Conservation (phyloP, 2,329 filamentous ascomycete genomes). For the Esteya vermicola region DNA sequence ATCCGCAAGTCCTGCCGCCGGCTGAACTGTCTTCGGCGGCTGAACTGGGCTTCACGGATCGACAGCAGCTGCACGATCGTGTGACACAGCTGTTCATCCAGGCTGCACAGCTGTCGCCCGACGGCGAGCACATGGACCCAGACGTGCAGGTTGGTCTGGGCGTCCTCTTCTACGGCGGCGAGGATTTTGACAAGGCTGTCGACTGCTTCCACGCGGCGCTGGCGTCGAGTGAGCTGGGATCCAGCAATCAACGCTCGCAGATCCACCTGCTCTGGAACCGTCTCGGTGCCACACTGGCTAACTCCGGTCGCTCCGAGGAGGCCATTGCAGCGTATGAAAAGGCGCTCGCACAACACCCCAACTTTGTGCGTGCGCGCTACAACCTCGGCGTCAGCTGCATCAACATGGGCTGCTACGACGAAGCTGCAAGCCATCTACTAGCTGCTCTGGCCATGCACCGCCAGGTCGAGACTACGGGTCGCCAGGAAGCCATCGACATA, state of each 20-base stretch:
- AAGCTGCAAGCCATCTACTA: conserved; percentile 85
- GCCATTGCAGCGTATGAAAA: conserved; percentile 95
- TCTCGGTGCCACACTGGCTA: conserved; percentile 87
- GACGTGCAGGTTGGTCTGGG: conserved; percentile 96
- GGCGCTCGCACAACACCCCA: conserved; percentile 76
- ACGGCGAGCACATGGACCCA: conserved; percentile 91
- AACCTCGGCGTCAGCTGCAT: conserved; percentile 95
- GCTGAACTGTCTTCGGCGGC: conserved; percentile 57
- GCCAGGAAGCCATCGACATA: conserved; percentile 72
- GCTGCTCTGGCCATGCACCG: conserved; percentile 93
- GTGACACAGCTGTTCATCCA: conserved; percentile 84
- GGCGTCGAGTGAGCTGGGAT: conserved; percentile 69
- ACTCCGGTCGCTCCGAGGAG: conserved; percentile 85
- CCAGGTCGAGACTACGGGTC: conserved; percentile 72
- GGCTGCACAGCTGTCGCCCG: conserved; percentile 81
- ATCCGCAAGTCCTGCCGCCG: conserved; percentile 66
- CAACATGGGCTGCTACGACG: conserved; percentile 88
- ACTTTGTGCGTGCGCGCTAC: conserved; percentile 94
- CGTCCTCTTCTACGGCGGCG: conserved; percentile 92
- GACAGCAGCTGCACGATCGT: conserved; percentile 75
- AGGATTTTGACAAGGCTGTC: conserved; percentile 96
- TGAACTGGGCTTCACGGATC: conserved; percentile 92
- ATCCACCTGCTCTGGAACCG: conserved; percentile 95
- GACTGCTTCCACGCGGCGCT: conserved; percentile 95
- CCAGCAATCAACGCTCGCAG: conserved; percentile 71